phyloP scores from a whole-genome alignment of 2,329 filamentous ascomycete species.

The Fusarium nurragi region DNA sequence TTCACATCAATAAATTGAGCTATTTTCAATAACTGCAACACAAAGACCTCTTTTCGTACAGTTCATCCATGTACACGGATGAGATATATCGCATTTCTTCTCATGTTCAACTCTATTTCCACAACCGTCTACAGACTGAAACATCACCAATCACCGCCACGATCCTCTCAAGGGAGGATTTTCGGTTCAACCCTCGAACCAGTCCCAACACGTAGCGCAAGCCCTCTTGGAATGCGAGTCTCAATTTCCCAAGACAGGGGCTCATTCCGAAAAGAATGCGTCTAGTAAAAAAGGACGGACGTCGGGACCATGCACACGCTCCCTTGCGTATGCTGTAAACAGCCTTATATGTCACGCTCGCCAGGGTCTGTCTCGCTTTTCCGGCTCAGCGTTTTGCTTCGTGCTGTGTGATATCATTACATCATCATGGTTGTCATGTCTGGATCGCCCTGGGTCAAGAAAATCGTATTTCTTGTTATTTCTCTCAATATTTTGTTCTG shows the following conservation, averaged over 20 bases:
- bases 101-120: slow-evolving; percentile 5
- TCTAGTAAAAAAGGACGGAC: neutral
- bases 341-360: slow-evolving; percentile 17
- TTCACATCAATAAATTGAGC: neutral
- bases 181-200: neutral
- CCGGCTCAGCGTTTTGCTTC: slow-evolving; percentile 1
- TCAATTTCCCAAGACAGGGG: slow-evolving; percentile 21
- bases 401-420: neutral
- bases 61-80: neutral
- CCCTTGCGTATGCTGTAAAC: slow-evolving; percentile 24
- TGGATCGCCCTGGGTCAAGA: slow-evolving; percentile 29
- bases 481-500: slow-evolving; percentile 20
- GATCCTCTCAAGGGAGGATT: slow-evolving; percentile 18
- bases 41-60: neutral
- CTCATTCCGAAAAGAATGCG: slow-evolving; percentile 21
- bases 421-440: slow-evolving; percentile 29
- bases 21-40: rapidly evolving
- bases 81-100: slow-evolving; percentile 25
- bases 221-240: slow-evolving; percentile 16
- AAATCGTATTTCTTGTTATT: slow-evolving; percentile 5
- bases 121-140: neutral
- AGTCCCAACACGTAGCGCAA: neutral
- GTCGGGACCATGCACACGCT: neutral
- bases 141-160: slow-evolving; percentile 17
- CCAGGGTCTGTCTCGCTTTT: slow-evolving; percentile 4